A percentile compares a stretch with the other conserved stretches of the same genome.
phyloP scores from a whole-genome alignment of 192 early-diverging fungal species.

The Dissophora globulifera region DNA sequence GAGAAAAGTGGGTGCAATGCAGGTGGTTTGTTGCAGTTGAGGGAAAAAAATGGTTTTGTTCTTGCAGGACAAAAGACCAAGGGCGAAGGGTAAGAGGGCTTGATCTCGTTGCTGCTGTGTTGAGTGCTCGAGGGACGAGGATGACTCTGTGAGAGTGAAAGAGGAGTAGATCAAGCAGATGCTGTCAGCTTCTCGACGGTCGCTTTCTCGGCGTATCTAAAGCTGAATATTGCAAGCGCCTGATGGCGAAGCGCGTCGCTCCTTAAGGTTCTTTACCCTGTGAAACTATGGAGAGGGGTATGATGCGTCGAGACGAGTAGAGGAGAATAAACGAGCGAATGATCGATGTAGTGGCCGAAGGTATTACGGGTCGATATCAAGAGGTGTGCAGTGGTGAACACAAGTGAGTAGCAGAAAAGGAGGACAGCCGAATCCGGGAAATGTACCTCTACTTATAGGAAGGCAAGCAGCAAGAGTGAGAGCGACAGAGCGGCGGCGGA shows the following conservation, averaged over 20 bases:
- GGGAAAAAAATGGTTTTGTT: background rate
- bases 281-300: too few species aligned
- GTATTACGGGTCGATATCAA: background rate
- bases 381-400: background rate
- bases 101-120: conserved; percentile 11
- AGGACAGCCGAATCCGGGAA: background rate
- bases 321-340: too few species aligned
- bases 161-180: background rate
- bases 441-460: background rate
- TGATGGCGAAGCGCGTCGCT: too few species aligned
- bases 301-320: too few species aligned
- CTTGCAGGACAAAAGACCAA: background rate
- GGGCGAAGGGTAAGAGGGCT: too few species aligned
- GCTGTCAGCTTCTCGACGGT: conserved; percentile 1
- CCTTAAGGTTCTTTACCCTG: too few species aligned
- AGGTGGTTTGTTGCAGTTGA: background rate
- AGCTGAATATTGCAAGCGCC: background rate
- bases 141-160: background rate
- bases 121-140: background rate
- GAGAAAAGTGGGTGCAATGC: background rate
- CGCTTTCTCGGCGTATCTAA: background rate
- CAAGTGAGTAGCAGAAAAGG: background rate
- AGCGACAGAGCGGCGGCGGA: background rate
- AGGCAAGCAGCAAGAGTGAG: too few species aligned
- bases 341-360: background rate